phyloP scores from a whole-genome alignment of 2,329 filamentous ascomycete species.

The Ophiocordyceps unilateralis region DNA sequence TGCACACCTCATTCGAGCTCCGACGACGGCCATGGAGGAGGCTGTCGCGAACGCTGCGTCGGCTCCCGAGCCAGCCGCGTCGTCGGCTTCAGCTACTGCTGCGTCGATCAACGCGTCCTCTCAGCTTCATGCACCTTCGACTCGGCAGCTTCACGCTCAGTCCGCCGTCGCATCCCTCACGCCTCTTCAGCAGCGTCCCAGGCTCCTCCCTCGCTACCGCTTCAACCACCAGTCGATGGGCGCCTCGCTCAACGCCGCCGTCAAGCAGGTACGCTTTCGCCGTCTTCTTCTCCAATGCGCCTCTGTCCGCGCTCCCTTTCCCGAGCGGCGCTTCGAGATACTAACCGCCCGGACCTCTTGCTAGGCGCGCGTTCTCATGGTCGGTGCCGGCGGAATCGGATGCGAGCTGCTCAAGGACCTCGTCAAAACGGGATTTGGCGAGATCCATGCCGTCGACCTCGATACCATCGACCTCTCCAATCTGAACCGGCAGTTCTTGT shows the following conservation, averaged over 20 bases:
- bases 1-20: neutral
- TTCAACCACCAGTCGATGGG: constrained; percentile 52
- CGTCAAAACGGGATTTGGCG: constrained; percentile 76
- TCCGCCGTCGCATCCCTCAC: constrained; percentile 5
- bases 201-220: constrained; percentile 26
- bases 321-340: no score
- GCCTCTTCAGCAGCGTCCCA: constrained; percentile 9
- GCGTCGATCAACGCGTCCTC: constrained; percentile 4
- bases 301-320: neutral
- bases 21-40: neutral
- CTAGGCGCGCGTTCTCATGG: constrained; percentile 76
- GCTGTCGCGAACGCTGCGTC: neutral
- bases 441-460: constrained; percentile 88
- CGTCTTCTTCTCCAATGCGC: neutral
- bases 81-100: no score
- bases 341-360: neutral
- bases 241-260: constrained; percentile 38
- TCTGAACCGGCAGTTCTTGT: constrained; percentile 92
- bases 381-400: constrained; percentile 91
- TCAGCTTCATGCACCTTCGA: no score
- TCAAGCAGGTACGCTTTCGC: constrained; percentile 45
- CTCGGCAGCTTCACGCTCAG: no score
- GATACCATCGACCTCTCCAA: constrained; percentile 98
- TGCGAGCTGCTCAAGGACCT: constrained; percentile 97
- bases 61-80: neutral